A percentile compares a stretch with the other conserved stretches of the same genome.
Conservation (phyloP, 192 early-diverging fungal genomes). For the Umbelopsis vinacea region DNA sequence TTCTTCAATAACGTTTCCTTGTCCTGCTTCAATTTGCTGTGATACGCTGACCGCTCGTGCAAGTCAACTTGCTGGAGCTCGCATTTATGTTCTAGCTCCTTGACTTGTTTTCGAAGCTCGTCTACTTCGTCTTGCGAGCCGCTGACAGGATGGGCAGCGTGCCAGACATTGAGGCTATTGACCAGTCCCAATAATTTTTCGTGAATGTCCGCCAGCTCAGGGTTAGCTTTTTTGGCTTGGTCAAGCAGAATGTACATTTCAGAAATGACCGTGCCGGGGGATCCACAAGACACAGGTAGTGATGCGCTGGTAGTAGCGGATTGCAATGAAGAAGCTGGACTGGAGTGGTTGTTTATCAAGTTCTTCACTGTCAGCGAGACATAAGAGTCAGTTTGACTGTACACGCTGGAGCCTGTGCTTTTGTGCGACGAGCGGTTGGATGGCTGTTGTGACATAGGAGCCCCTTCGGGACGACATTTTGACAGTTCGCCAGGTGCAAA, state of each 20-base stretch:
- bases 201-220: neutral
- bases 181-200: conserved; percentile 1
- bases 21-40: neutral
- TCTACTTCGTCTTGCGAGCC: neutral
- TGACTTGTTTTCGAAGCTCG: neutral
- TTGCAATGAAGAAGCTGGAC: neutral
- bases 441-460: no score
- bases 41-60: neutral
- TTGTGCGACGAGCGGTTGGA: no score
- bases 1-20: neutral
- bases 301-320: neutral
- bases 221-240: neutral
- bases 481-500: neutral
- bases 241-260: neutral
- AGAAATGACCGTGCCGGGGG: neutral
- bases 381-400: no score
- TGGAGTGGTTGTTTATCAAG: no score
- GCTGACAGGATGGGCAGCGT: neutral
- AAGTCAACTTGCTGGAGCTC: conserved; percentile 12
- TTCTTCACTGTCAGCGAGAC: no score
- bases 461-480: no score
- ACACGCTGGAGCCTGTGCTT: no score
- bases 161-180: neutral
- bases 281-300: neutral
- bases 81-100: neutral